phyloP scores from a whole-genome alignment of 495 filamentous ascomycete species.

The Terfezia boudieri region DNA sequence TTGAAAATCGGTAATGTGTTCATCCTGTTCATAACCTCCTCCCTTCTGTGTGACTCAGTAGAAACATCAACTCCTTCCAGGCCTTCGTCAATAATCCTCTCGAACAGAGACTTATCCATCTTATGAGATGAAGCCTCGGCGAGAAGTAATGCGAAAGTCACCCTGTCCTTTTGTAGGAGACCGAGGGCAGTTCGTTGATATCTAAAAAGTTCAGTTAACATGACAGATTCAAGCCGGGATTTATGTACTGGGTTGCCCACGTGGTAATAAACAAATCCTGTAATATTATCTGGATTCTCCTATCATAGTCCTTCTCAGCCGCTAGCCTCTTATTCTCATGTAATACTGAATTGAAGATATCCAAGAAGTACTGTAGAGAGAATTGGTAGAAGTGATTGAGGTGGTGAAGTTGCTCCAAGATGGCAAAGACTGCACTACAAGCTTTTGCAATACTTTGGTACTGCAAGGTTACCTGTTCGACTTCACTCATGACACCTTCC shows the following conservation, averaged over 20 bases:
- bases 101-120: slow-evolving; percentile 76
- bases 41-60: slow-evolving; percentile 34
- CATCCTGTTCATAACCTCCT: slow-evolving; percentile 46
- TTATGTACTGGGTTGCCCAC: not conserved
- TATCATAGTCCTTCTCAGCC: slow-evolving; percentile 48
- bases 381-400: slow-evolving; percentile 99
- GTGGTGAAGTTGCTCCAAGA: slow-evolving; percentile 90
- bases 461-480: slow-evolving; percentile 78
- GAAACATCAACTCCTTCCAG: slow-evolving; percentile 62
- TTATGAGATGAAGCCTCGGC: slow-evolving; percentile 82
- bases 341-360: slow-evolving; percentile 89
- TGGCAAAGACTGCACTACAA: slow-evolving; percentile 90
- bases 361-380: slow-evolving; percentile 82
- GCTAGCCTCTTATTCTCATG: slow-evolving; percentile 54
- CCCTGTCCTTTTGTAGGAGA: slow-evolving; percentile 76
- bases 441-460: slow-evolving; percentile 82
- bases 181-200: slow-evolving; percentile 86
- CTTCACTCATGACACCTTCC: slow-evolving; percentile 93
- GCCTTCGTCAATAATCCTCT: slow-evolving; percentile 59
- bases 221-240: too few relatives aligned
- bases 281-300: slow-evolving; percentile 67
- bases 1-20: slow-evolving; percentile 52
- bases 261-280: slow-evolving; percentile 72
- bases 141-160: slow-evolving; percentile 88
- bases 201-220: not conserved